Conservation (phyloP, 495 filamentous ascomycete species). For the Penicillium malachiteum region DNA sequence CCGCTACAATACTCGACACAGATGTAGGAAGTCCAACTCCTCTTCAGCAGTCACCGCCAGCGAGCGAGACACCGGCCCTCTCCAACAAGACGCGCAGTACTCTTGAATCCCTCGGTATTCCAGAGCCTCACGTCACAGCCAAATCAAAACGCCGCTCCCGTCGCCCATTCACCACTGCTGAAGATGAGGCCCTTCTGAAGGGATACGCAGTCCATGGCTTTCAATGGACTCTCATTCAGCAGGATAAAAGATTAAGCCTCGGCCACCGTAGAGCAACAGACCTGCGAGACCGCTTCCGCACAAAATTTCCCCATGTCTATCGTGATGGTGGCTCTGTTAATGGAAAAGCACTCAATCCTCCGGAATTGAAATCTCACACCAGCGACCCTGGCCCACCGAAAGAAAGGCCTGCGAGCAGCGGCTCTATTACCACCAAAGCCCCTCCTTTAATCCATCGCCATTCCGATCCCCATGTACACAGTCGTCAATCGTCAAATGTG, state of each 20-base stretch:
- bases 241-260: slow-evolving; percentile 66
- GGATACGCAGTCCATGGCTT: slow-evolving; percentile 76
- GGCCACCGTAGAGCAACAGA: slow-evolving; percentile 70
- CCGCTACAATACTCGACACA: slow-evolving; percentile 17
- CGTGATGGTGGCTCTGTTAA: slow-evolving; percentile 49
- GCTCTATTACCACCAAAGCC: slow-evolving; percentile 17
- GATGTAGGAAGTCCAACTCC: slow-evolving; percentile 6
- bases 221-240: slow-evolving; percentile 77
- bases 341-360: slow-evolving; percentile 24
- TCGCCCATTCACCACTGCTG: slow-evolving; percentile 67
- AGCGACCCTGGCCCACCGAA: slow-evolving; percentile 10
- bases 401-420: slow-evolving; percentile 4
- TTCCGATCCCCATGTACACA: slow-evolving; percentile 13
- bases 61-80: slow-evolving; percentile 14
- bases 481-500: slow-evolving; percentile 13
- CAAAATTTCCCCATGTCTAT: slow-evolving; percentile 75
- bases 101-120: slow-evolving; percentile 36
- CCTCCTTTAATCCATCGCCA: slow-evolving; percentile 1
- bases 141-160: slow-evolving; percentile 42
- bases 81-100: slow-evolving; percentile 32
- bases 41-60: slow-evolving; percentile 8
- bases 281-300: slow-evolving; percentile 78
- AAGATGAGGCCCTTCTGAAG: slow-evolving; percentile 73
- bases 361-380: not conserved
- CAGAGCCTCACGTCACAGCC: slow-evolving; percentile 37